Base-by-base conservation (phyloP, 495 filamentous ascomycete genomes). In the Trichoderma reesei region DNA sequence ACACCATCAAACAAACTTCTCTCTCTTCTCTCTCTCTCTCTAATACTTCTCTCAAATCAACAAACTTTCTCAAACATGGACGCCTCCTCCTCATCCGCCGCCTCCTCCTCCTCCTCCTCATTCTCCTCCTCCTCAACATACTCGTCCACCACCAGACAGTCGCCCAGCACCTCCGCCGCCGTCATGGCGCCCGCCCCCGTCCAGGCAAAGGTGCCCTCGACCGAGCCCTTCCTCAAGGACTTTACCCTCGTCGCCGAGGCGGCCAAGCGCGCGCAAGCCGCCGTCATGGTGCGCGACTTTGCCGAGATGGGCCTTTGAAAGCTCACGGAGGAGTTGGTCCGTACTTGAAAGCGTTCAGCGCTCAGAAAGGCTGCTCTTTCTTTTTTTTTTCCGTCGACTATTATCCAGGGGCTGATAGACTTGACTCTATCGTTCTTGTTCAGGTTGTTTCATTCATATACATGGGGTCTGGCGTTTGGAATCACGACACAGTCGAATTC, bases 231-330 rank as follows among this genome's bases (percentile, higher is more conserved):
- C 72, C 76, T 92, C 61, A 83, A 86, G 65, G 88, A 96, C 74
- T 90, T 90, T 72, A 92, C 82, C 61, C 81, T 98, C 31, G 84
- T 98, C 14, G 92, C 92, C n/a, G 93, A 98, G 76, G 93, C 93
- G 3, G 93, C 91, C 61, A 96, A 96, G 72, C 83, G 93, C 51
- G 93, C 93, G 8, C 90, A 96, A 76, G 88, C 96, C 81, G 88
- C 89, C 7, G 83, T 90, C 64, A 72, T 97, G 65, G 88, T 91
- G 83, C 80, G 93, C 63, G 93, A 97, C 75, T 75, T 98, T 69
- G 90, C 88, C 65, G 81, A 84, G 56, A 75, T 87, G 64, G 82
- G 79, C 33, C 71, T 89, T 38, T 87, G 46, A 51, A n/a, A n/a
- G n/a, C n/a, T n/a, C n/a, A n/a, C n/a, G n/a, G n/a, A n/a, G n/a